Percentiles rank a stretch among this genome's conserved stretches.
phyloP scores from a whole-genome alignment of 257 asterid species.

The Craterostigma plantagineum region DNA sequence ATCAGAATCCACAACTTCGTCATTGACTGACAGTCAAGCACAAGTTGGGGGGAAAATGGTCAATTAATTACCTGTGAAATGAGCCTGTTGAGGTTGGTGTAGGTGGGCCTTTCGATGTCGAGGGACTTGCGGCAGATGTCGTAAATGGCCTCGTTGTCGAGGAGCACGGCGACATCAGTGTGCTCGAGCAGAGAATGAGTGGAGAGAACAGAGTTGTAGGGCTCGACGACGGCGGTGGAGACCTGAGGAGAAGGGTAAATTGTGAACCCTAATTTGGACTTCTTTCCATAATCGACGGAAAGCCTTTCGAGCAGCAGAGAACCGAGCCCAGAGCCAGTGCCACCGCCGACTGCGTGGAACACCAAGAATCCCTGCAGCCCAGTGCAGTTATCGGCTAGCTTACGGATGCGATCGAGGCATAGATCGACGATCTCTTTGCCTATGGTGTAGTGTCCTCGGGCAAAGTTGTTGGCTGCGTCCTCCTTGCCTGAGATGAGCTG shows the following conservation, averaged over 20 bases:
- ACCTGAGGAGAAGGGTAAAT: constrained; percentile 94
- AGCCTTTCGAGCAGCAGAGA: constrained; percentile 80
- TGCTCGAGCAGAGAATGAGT: constrained; percentile 90
- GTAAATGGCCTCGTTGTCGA: constrained; percentile 81
- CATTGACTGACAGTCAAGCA: too few species aligned
- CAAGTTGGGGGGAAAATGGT: neutral
- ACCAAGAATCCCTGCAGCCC: constrained; percentile 85
- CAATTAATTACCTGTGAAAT: constrained; percentile 58
- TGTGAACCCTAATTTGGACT: constrained; percentile 75
- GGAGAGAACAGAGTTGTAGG: constrained; percentile 81
- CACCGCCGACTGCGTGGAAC: constrained; percentile 98
- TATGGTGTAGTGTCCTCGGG: constrained; percentile 88
- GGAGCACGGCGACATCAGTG: constrained; percentile 90
- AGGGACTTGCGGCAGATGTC: constrained; percentile 92
- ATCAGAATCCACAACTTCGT: constrained; percentile 1
- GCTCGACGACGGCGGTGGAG: constrained; percentile 94
- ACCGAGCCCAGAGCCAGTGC: constrained; percentile 91
- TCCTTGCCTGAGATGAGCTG: constrained; percentile 91
- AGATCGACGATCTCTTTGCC: constrained; percentile 85
- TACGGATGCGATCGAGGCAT: constrained; percentile 81
- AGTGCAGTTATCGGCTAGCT: constrained; percentile 87
- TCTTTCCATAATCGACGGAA: constrained; percentile 82
- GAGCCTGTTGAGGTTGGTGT: constrained; percentile 84
- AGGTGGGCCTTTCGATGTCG: constrained; percentile 87
- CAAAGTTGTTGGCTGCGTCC: constrained; percentile 91